Evolutionary conservation across 163 green algal species (phyloP).

Genomic region (Coccomyxa subellipsoidea): DNA sequence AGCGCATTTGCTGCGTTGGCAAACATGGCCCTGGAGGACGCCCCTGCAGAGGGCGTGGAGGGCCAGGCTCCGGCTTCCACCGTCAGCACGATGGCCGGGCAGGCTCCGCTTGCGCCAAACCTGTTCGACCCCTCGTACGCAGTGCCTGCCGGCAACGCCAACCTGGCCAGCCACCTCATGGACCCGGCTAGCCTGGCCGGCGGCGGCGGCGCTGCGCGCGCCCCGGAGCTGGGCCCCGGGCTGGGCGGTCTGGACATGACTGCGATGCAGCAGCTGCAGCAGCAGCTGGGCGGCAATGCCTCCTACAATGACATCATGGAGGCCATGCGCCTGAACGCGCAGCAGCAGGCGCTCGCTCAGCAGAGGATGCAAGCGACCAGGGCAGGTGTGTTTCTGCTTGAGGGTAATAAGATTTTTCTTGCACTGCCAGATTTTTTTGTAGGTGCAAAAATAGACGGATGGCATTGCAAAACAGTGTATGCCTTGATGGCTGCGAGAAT

Average conservation of each 20-base stretch:
- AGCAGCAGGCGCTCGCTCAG: neutral
- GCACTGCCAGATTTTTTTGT: too few relatives aligned
- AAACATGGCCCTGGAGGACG: neutral
- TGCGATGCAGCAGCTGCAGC: neutral
- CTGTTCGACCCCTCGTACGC: neutral
- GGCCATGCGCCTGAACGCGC: neutral
- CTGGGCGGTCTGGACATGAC: neutral
- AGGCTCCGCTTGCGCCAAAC: neutral
- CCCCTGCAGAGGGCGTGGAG: neutral
- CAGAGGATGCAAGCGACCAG: neutral
- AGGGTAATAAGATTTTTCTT: too few relatives aligned
- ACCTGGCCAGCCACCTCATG: neutral
- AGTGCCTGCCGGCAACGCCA: neutral
- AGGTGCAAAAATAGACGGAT: too few relatives aligned
- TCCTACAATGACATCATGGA: neutral
- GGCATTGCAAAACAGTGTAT: neutral
- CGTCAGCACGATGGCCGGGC: neutral
- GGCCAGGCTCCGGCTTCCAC: neutral
- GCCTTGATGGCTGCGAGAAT: neutral
- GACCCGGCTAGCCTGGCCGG: neutral
- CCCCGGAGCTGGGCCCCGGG: neutral
- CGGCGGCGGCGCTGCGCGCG: neutral
- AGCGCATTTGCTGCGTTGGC: neutral
- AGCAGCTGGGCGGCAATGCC: neutral
- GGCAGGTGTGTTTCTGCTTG: neutral